A percentile compares a stretch with the other conserved stretches of the same genome.
These are phyloP conservation scores for Capsella rubella DNA, from an alignment of 441 rosid genomes.

Conservation along the genomic window DNA sequence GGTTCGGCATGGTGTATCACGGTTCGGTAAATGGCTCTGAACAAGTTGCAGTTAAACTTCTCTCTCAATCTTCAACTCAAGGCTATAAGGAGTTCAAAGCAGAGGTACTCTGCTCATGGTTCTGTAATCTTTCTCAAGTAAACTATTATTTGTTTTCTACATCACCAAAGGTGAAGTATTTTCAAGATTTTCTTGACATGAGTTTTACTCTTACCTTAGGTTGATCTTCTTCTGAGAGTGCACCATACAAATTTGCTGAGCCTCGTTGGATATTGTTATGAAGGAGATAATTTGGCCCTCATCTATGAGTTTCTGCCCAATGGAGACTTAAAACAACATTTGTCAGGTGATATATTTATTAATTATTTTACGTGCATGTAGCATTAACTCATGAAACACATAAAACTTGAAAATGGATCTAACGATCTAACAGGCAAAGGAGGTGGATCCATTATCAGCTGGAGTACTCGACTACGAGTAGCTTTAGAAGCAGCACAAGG, in stretches of 20 bases:
- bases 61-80: constrained; percentile 37
- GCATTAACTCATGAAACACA: background rate
- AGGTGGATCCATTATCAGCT: background rate
- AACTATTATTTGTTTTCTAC: background rate
- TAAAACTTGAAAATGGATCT: background rate
- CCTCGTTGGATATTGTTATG: constrained; percentile 52
- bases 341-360: constrained; percentile 22
- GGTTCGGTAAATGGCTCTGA: constrained; percentile 23
- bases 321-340: constrained; percentile 32
- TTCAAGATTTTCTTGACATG: background rate
- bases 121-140: constrained; percentile 8
- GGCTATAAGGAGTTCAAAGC: constrained; percentile 38
- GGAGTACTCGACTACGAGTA: constrained; percentile 37
- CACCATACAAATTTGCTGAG: constrained; percentile 49
- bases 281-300: constrained; percentile 43
- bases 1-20: constrained; percentile 37
- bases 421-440: constrained; percentile 36
- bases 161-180: background rate
- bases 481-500: constrained; percentile 53
- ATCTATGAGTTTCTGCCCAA: constrained; percentile 51
- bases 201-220: constrained; percentile 14
- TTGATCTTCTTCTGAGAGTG: constrained; percentile 49
- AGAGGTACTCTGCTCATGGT: constrained; percentile 26
- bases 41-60: constrained; percentile 36
- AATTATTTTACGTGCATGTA: too few relatives aligned